Evolutionary conservation across 140 eudicot species (phyloP).

Genomic region (Stevia rebaudiana): DNA sequence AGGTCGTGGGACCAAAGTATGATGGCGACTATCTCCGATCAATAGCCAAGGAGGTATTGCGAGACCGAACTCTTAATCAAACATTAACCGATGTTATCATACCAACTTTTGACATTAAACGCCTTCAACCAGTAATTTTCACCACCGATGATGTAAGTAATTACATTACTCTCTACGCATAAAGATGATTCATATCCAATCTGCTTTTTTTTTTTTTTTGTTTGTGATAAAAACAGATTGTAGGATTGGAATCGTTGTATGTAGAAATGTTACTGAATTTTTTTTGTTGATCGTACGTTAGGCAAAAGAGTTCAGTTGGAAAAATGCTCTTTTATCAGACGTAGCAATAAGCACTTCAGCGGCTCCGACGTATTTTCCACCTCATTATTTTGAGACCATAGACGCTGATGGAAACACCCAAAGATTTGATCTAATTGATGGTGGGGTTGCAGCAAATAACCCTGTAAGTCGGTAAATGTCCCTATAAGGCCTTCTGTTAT

Average conservation of each 20-base stretch:
- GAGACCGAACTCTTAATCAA: slow-evolving; percentile 26
- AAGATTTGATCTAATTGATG: slow-evolving; percentile 54
- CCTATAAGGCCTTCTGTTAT: too few relatives aligned
- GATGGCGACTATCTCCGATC: slow-evolving; percentile 40
- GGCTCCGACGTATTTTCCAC: slow-evolving; percentile 73
- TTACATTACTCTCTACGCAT: background rate
- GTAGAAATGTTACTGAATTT: background rate
- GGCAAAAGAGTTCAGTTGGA: slow-evolving; percentile 49
- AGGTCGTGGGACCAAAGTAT: slow-evolving; percentile 40
- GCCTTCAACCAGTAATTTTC: slow-evolving; percentile 47
- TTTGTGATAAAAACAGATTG: background rate
- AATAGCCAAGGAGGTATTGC: slow-evolving; percentile 16
- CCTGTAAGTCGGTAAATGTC: slow-evolving; percentile 35
- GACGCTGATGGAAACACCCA: slow-evolving; percentile 34
- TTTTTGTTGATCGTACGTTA: slow-evolving; percentile 18
- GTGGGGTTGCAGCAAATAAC: slow-evolving; percentile 80
- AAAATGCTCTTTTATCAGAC: slow-evolving; percentile 57
- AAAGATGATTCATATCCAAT: background rate
- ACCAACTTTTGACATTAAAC: slow-evolving; percentile 57
- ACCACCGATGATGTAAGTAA: slow-evolving; percentile 44
- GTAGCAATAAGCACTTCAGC: slow-evolving; percentile 66
- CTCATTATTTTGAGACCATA: slow-evolving; percentile 60
- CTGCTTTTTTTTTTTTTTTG: background rate
- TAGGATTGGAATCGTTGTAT: background rate
- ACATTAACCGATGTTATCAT: slow-evolving; percentile 43